Base-by-base conservation (phyloP, 495 filamentous ascomycete genomes). In the Paragyromitra xinjiangensis region DNA sequence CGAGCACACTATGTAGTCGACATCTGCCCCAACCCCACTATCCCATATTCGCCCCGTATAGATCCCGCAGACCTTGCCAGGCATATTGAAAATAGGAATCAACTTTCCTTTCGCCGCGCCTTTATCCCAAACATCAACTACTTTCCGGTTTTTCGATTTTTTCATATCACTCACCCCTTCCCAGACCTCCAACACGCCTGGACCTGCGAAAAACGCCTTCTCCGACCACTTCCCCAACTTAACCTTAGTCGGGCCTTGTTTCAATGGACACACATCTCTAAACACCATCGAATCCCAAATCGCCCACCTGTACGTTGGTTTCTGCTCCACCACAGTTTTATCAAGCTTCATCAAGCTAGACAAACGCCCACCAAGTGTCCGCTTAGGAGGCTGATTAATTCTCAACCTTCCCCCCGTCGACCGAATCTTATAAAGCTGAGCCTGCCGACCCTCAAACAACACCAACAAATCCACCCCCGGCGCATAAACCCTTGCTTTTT, bases 381-480 rank as follows among this genome's bases (percentile, higher is more conserved):
- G 24, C 19, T 14, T 42, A 14, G 14, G 9, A 14, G 39, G 2
- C 19, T 7, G 2, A 2, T 5, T 22, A 6, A 12, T 16, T 14
- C 22, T 26, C 24, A 5, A 14, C 3, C 12, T 22, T 5, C 19
- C 29, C 11, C 11, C 29, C 37, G 16, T 1, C 6, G 40, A 14
- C 39, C 71, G 50, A 14, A 73, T 59, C 40, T 73, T 73, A 34
- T 66, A 67, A 3, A 73, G 19, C 16, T 12, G 24, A 24, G 62
- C 71, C 37, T 0, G 7, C 16, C 14, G 12, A 5, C 62, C 71
- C 71, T 73, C 51, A 50, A 66, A 66, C 24, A 73, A 40, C 29
- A 73, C 71, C 2, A 73, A 7, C 53, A 73, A 9, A 14, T 73
- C 62, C 22, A 73, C 6, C 16, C 71, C 63, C 26, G 65, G 65